Base-by-base conservation (phyloP, 495 filamentous ascomycete species). In the Trypethelium eluteriae region DNA sequence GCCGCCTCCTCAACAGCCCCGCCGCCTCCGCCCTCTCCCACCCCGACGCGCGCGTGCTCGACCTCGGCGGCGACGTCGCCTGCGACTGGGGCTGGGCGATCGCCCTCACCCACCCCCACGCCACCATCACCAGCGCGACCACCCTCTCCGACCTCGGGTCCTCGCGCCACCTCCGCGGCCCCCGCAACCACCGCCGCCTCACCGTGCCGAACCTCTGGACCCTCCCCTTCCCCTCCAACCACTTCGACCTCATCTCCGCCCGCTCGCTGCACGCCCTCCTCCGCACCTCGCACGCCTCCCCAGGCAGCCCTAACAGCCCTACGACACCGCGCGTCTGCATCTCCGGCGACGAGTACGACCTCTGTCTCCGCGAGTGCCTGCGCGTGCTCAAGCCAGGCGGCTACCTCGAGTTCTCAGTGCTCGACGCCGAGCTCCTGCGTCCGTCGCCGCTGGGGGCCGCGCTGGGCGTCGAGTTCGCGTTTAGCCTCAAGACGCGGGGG, bases 51-150 rank as follows among this genome's bases (percentile, higher is more conserved):
- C 81, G 91, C 39, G 89, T 98, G 61, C 83, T 98, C 44, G 94
- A 98, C 72, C 85, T 98, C 39, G 92, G 90, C 32, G 94, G 94
- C 50, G 88, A 92, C 73, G 83, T 86, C 3, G 83, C 88, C 11
- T 91, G 90, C 74, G 92, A 95, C 77, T 98, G 94, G 94, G 95
- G 89, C 38, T 98, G 94, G 94, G 86, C 93, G 74, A 86, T 89
- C 39, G 92, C 94, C 0, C 80, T 87, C 39, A 89, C 91, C 72
- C 92, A 92, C 74, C 90, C 88, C 12, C 86, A 92, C 72, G 85
- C 88, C 59, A 90, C 89, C 74, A 86, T 96, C 59, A 94, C 92
- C 76, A 97, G 92, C 3, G 91, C 89, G 57, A 87, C 25, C 25
- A 25, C 87, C 36, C 88, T 86, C 68, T 69, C 72, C 12, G 74